Evolutionary conservation across 73 alveolate species (phyloP).

Genomic region (Durusdinium trenchii): DNA sequence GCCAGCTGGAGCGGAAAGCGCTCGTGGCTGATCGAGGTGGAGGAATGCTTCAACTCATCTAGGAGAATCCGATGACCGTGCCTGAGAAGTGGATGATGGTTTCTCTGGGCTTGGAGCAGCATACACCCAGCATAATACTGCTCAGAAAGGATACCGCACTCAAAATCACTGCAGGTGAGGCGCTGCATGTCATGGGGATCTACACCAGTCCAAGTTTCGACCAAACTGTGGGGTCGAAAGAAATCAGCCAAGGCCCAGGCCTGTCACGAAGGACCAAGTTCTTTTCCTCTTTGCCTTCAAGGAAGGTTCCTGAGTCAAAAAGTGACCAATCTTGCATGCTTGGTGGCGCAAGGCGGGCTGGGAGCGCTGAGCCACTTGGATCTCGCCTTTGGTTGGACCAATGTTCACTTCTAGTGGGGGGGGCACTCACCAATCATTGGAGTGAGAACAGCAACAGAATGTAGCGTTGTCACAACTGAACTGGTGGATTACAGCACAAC

Average conservation of each 20-base stretch:
- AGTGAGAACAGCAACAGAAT: no score
- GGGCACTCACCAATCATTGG: no score
- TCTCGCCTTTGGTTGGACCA: no score
- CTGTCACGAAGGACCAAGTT: slow-evolving; percentile 20
- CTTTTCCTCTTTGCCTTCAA: background rate
- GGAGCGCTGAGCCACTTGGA: no score
- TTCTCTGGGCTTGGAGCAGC: background rate
- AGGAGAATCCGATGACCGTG: background rate
- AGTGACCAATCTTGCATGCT: no score
- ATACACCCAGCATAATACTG: background rate
- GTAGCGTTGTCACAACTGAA: no score
- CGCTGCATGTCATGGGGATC: background rate
- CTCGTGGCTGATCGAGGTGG: background rate
- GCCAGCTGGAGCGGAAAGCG: background rate
- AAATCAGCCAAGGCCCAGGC: no score
- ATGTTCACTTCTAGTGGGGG: no score
- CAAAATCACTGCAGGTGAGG: background rate
- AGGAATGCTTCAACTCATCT: background rate
- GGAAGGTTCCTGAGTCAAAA: background rate
- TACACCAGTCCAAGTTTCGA: background rate
- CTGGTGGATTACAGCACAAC: no score
- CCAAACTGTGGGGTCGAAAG: background rate
- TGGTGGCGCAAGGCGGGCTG: no score
- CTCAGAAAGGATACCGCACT: background rate
- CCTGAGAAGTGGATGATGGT: background rate